A percentile compares a stretch with the other conserved stretches of the same genome.
Evolutionary conservation across 176 grass and related monocot species (phyloP).

Genomic region (Cenchrus purpureus): DNA sequence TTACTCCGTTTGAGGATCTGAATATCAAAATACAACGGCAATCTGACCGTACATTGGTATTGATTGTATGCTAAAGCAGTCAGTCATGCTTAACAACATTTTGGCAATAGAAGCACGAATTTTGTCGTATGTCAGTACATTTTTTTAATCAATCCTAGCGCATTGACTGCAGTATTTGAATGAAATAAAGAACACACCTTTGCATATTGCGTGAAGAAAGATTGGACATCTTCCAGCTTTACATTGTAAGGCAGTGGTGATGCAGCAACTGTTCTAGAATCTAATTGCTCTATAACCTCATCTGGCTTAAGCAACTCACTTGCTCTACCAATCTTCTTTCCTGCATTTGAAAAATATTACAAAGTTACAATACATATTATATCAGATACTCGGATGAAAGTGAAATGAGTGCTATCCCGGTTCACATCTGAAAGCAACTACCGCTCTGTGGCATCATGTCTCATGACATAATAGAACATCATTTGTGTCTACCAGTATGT

Average conservation of each 20-base stretch:
- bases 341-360: conserved; percentile 38
- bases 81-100: neutral
- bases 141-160: neutral
- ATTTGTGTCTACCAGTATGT: neutral
- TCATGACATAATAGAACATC: neutral
- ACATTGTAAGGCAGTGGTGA: conserved; percentile 77
- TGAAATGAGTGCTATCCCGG: neutral
- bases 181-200: conserved; percentile 53
- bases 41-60: neutral
- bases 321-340: conserved; percentile 65
- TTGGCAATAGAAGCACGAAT: neutral
- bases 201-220: conserved; percentile 62
- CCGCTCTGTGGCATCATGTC: neutral
- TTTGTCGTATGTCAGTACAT: neutral
- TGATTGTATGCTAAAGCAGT: neutral
- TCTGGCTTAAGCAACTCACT: conserved; percentile 54
- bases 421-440: neutral
- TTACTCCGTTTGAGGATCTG: neutral
- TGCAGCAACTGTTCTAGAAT: conserved; percentile 65
- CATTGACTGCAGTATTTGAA: conserved; percentile 15
- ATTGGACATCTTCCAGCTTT: conserved; percentile 68
- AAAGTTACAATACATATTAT: neutral
- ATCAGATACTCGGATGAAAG: neutral
- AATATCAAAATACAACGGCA: neutral
- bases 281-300: conserved; percentile 62